Conservation (phyloP, 2,329 filamentous ascomycete species). For the Beauveria medogensis region DNA sequence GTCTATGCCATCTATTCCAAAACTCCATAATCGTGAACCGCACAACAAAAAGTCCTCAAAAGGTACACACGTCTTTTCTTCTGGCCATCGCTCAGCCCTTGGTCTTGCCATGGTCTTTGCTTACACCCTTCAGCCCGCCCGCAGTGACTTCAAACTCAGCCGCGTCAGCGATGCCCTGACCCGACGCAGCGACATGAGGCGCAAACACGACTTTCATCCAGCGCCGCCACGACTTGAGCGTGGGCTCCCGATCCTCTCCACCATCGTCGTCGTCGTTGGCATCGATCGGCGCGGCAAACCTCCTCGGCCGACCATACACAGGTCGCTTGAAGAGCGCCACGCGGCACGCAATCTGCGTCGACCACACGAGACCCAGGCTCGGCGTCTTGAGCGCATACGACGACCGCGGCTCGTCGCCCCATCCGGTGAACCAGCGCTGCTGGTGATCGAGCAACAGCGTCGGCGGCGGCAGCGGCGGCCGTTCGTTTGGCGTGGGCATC, state of each 20-base stretch:
- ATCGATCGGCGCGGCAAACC: constrained; percentile 26
- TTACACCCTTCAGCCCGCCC: constrained; percentile 44
- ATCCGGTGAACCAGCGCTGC: constrained; percentile 90
- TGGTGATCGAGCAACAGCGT: constrained; percentile 77
- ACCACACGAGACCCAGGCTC: constrained; percentile 81
- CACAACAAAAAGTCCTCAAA: not conserved
- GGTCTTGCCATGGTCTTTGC: constrained; percentile 10
- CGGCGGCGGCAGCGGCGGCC: constrained; percentile 29
- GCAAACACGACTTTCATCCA: constrained; percentile 89
- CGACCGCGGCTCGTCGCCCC: constrained; percentile 62
- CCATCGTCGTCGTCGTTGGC: constrained; percentile 31
- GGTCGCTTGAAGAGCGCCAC: constrained; percentile 72
- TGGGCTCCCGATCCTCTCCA: constrained; percentile 32
- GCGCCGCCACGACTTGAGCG: constrained; percentile 56
- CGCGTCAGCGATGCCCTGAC: constrained; percentile 40
- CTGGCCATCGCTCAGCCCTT: not conserved
- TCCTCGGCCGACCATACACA: constrained; percentile 34
- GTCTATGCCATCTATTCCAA: not conserved
- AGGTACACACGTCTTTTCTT: not conserved
- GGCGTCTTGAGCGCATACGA: constrained; percentile 64
- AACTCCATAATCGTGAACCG: not conserved
- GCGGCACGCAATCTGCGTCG: constrained; percentile 76
- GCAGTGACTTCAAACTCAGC: constrained; percentile 69
- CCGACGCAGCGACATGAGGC: constrained; percentile 55
- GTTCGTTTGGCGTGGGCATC: constrained; percentile 22